Conservation (phyloP, 2,329 filamentous ascomycete genomes). For the Colletotrichum eremochloae region DNA sequence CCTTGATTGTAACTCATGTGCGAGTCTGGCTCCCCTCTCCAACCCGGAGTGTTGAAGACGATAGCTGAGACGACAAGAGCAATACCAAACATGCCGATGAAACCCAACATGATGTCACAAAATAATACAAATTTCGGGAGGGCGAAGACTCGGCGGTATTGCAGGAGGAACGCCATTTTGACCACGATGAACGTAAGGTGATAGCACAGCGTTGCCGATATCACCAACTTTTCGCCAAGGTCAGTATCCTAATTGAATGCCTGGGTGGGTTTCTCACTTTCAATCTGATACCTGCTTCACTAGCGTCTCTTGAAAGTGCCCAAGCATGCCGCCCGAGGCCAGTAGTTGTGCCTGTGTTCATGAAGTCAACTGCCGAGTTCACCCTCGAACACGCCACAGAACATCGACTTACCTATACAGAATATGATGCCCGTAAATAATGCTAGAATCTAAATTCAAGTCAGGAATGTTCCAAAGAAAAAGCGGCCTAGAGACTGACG, state of each 20-base stretch:
- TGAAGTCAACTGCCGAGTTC: background rate
- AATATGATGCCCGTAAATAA: conserved; percentile 19
- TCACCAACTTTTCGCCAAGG: background rate
- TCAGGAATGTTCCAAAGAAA: background rate
- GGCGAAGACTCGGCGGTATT: conserved; percentile 29
- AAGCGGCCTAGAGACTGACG: background rate
- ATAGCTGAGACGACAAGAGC: conserved; percentile 26
- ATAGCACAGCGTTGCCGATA: conserved; percentile 28
- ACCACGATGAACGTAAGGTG: conserved; percentile 27
- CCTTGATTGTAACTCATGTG: conserved; percentile 9
- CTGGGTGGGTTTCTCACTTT: background rate
- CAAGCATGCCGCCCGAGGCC: conserved; percentile 26
- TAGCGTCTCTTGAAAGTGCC: conserved; percentile 1
- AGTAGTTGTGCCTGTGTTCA: conserved; percentile 12
- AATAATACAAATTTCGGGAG: conserved; percentile 6
- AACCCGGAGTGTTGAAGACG: conserved; percentile 12
- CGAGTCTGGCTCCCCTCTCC: conserved; percentile 21
- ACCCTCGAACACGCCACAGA: accelerated
- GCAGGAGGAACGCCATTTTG: conserved; percentile 33
- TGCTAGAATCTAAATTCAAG: background rate
- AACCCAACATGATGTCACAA: conserved; percentile 32
- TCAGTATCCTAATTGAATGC: background rate
- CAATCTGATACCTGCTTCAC: conserved; percentile 14
- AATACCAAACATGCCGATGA: conserved; percentile 27
- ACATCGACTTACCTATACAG: background rate